Evolutionary conservation across 2,329 filamentous ascomycete species (phyloP), one percentile per base, ranked within the genome.

Genomic region (Xylariaceae sp.): DNA sequence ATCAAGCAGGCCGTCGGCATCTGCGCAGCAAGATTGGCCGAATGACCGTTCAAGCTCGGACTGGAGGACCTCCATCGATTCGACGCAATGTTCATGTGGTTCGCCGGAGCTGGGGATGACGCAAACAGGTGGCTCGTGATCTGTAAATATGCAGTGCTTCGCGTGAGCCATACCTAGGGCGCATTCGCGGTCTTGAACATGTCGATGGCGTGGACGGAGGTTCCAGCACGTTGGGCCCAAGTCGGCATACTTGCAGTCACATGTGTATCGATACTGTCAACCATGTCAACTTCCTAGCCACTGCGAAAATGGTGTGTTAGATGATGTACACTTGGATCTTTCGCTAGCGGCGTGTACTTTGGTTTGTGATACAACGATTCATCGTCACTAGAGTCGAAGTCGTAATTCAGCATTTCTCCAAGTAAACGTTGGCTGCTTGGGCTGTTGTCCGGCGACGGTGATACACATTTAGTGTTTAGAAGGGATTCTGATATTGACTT

Each of bases 71-170:
- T 46, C 7, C 16, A 32, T 10, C 18, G 29, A 43, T 18, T 48
- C 19, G 43, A 45, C 21, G 20, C 63, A 65, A 41, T 60, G 54
- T 29, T 47, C 19, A 40, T 65, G 63, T 7, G 19, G 6, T 16
- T 61, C 50, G 16, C 44, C 16, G 4, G 60, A 56, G 18, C 40
- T 10, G n/a, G 51, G 40, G 5, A 65, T 51, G 14, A 70, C 57
- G 44, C 64, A 67, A n/a, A 57, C 26, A 0, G 44, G 37, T 7
- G 61, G 62, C 16, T 45, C 12, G n/a, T 62, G 57, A 29, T 55
- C 54, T 2, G 65, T 59, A 26, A 64, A 68, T 23, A 69, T 54
- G 44, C 68, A 68, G 43, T 69, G 67, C 6, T 57, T 54, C 1
- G 19, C 6, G 43, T 68, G 66, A 2, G 18, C 20, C 1, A 59